A percentile compares a stretch with the other conserved stretches of the same genome.
Evolutionary conservation across 2,329 filamentous ascomycete genomes (phyloP).

Genomic region (Teratosphaeriaceae sp.): DNA sequence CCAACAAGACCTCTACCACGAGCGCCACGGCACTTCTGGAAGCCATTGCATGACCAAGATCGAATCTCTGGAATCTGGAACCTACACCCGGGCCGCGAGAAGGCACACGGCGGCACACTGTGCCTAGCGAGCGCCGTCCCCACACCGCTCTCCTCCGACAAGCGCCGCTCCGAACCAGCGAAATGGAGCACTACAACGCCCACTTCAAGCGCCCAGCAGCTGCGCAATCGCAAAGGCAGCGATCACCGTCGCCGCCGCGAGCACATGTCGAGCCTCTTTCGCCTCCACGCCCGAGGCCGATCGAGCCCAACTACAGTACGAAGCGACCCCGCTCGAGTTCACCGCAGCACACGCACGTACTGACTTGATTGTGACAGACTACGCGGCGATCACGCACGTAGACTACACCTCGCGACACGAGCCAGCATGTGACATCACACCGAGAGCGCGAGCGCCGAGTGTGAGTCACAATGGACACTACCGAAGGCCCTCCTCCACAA

Average conservation of each 20-base stretch:
- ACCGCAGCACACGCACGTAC: background rate
- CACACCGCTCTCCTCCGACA: conserved; percentile 1
- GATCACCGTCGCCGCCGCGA: conserved; percentile 29
- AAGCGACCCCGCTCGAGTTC: background rate
- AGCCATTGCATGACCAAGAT: too few relatives aligned
- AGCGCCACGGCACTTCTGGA: too few relatives aligned
- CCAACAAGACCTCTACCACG: too few relatives aligned
- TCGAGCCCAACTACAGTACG: conserved; percentile 26
- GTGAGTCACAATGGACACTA: conserved; percentile 20
- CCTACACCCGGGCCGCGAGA: too few relatives aligned
- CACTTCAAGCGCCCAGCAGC: conserved; percentile 24
- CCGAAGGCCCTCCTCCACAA: conserved; percentile 29
- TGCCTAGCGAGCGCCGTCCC: too few relatives aligned
- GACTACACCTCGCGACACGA: conserved; percentile 17
- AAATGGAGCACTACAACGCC: conserved; percentile 13
- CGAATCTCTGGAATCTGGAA: too few relatives aligned
- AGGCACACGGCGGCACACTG: too few relatives aligned
- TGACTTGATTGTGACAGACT: conserved; percentile 12
- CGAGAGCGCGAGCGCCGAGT: conserved; percentile 12
- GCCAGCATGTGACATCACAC: conserved; percentile 14
- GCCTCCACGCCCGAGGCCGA: conserved; percentile 20
- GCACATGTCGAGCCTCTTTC: conserved; percentile 31
- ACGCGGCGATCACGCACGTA: conserved; percentile 25
- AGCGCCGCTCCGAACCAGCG: background rate
- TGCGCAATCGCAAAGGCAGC: conserved; percentile 10